These are phyloP conservation scores for Amylostereum areolatum DNA, from an alignment of 1,284 basidiomycete species.

Conservation along the genomic window DNA sequence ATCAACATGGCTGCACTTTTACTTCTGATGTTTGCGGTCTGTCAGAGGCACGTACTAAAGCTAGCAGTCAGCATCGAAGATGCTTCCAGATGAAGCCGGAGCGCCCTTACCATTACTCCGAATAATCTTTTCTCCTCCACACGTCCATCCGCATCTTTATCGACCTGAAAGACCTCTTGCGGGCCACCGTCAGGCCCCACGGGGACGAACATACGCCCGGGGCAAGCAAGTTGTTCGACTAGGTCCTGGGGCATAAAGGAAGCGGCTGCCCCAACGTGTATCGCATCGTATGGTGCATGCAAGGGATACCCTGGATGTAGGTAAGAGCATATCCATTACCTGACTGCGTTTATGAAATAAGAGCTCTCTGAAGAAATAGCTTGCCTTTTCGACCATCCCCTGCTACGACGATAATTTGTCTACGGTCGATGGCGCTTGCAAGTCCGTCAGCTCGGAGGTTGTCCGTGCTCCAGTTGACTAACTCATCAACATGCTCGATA, in stretches of 20 bases:
- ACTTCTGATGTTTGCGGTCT: conserved; percentile 22
- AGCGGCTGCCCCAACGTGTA: conserved; percentile 94
- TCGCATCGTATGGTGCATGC: conserved; percentile 68
- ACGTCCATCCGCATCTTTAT: conserved; percentile 73
- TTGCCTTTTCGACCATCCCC: conserved; percentile 82
- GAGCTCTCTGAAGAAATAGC: conserved; percentile 6
- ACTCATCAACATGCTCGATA: conserved; percentile 85
- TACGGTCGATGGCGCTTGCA: conserved; percentile 40
- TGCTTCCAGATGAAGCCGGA: conserved; percentile 18
- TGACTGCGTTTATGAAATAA: neutral
- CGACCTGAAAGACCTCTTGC: conserved; percentile 71
- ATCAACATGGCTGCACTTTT: too few species aligned
- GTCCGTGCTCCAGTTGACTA: conserved; percentile 62
- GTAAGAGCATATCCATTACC: neutral
- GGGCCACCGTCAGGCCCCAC: conserved; percentile 52
- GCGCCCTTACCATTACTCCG: conserved; percentile 65
- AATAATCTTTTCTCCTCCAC: conserved; percentile 70
- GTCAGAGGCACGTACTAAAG: conserved; percentile 29
- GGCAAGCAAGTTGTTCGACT: conserved; percentile 75
- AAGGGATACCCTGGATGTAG: conserved; percentile 11
- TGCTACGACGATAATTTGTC: conserved; percentile 55
- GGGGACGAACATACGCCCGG: conserved; percentile 93
- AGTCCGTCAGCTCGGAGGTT: conserved; percentile 75
- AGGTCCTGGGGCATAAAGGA: conserved; percentile 69
- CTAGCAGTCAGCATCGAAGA: conserved; percentile 15